Evolutionary conservation across 108 stramenopile species (phyloP), one percentile per base, ranked within the genome.

Genomic region (Parmales sp.): DNA sequence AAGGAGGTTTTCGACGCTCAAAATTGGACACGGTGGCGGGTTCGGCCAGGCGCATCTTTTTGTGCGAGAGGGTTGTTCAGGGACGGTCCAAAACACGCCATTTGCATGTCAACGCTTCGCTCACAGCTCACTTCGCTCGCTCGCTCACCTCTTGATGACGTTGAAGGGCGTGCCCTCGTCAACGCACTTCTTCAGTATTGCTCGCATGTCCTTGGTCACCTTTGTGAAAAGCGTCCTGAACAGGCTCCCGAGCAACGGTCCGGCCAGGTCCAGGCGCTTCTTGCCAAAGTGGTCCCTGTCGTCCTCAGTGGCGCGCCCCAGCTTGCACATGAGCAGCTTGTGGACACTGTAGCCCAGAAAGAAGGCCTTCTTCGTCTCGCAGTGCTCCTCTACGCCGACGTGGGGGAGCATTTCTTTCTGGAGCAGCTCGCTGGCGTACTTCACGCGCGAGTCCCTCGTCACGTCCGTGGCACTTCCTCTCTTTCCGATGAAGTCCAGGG

Each of bases 271-370:
- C 39, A 98, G 70, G 23, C 98, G 89, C 76, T 99, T 99, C 88
- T 99, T 99, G 66, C 97, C 98, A 82, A 96, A 98, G 67, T 99
- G 97, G 82, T 99, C 98, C 63, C 97, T 88, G 78, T 99, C 98
- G 80, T 98, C 97, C 71, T 97, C 94, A 23, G 92, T 88, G 26
- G 86, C 71, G 16, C 97, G 87, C 13, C 95, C 95, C 49, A 98
- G 71, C 64, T 82, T 86, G 73, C 96, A 97, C 84, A 89, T 91
- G 29, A 98, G 79, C 63, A 98, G 72, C 80, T 97, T 96, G 83
- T 98, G 97, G 37, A 96, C 96, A 34, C 93, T 90, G 80, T 99
- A 99, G 49, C 96, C 96, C 69, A 99, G 72, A 76, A 96, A 99
- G 80, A 97, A 99, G 26, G 92, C 97, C 83, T 99, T 99, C 75